A percentile compares a stretch with the other conserved stretches of the same genome.
Conservation (phyloP, 2,329 filamentous ascomycete species). For the Hirsutella thompsonii region DNA sequence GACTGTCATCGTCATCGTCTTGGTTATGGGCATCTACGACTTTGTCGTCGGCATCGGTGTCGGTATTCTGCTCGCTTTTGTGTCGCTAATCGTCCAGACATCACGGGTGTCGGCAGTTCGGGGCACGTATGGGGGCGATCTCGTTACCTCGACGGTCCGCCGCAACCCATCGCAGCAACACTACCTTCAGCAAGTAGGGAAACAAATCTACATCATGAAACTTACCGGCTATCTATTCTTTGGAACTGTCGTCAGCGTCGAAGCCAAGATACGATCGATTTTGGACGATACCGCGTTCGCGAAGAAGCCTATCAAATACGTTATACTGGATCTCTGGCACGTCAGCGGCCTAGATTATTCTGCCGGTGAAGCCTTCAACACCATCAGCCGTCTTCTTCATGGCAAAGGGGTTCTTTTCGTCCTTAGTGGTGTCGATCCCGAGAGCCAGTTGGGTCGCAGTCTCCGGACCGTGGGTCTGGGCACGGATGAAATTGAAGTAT, state of each 20-base stretch:
- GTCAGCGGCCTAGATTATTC: conserved; percentile 94
- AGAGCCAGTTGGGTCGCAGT: conserved; percentile 62
- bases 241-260: conserved; percentile 90
- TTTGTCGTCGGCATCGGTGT: conserved; percentile 91
- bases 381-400: conserved; percentile 73
- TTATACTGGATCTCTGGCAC: conserved; percentile 78
- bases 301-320: conserved; percentile 69
- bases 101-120: conserved; percentile 82
- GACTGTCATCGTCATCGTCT: conserved; percentile 77
- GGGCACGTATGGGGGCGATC: conserved; percentile 78
- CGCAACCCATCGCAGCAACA: conserved; percentile 80
- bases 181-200: conserved; percentile 73
- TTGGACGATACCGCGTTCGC: conserved; percentile 74
- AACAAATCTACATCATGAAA: conserved; percentile 84
- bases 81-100: conserved; percentile 83
- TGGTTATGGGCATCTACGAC: conserved; percentile 94
- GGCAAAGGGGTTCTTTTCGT: conserved; percentile 69
- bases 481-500: conserved; percentile 58
- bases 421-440: conserved; percentile 68
- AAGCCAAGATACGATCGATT: conserved; percentile 70
- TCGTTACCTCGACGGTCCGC: conserved; percentile 83
- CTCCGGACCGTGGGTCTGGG: conserved; percentile 76
- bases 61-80: conserved; percentile 81
- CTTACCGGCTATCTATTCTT: conserved; percentile 96
- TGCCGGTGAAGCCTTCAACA: conserved; percentile 86